phyloP scores from a whole-genome alignment of 495 filamentous ascomycete species.

The Penicillium odoratum region DNA sequence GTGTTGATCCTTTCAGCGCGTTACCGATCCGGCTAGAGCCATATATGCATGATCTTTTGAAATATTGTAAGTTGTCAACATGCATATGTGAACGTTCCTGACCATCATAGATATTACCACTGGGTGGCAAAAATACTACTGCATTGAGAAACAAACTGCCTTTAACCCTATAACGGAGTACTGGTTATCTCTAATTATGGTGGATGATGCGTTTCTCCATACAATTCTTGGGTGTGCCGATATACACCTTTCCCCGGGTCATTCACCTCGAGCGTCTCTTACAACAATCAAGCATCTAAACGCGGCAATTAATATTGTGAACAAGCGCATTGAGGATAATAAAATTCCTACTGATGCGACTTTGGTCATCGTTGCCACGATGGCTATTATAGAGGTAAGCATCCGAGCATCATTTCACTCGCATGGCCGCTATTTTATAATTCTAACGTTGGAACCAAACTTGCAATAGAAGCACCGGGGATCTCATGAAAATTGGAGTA shows the following conservation, averaged over 20 bases:
- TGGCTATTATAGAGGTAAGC: conserved; percentile 7
- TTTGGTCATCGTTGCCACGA: conserved; percentile 5
- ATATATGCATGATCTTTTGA: conserved; percentile 5
- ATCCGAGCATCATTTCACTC: too few species aligned
- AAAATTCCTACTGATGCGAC: conserved; percentile 2
- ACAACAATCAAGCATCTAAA: conserved; percentile 7
- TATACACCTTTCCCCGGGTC: background rate
- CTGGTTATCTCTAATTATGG: conserved; percentile 4
- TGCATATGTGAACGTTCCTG: background rate
- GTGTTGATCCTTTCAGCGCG: conserved; percentile 5
- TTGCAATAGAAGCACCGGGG: conserved; percentile 2
- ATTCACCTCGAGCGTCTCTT: background rate
- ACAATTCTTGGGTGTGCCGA: conserved; percentile 5
- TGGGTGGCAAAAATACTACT: conserved; percentile 10
- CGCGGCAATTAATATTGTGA: conserved; percentile 9
- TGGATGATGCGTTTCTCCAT: conserved; percentile 8
- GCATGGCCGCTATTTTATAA: too few species aligned
- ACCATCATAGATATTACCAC: conserved; percentile 1
- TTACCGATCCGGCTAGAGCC: conserved; percentile 2
- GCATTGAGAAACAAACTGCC: conserved; percentile 3
- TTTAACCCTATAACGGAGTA: conserved; percentile 9
- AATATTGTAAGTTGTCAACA: conserved; percentile 2
- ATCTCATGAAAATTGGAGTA: conserved; percentile 5
- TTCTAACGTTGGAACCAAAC: background rate
- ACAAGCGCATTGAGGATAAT: conserved; percentile 2